Percentiles rank a stretch among this genome's conserved stretches.
Conservation (phyloP, 2,329 filamentous ascomycete genomes). For the Phialemonium atrogriseum region DNA sequence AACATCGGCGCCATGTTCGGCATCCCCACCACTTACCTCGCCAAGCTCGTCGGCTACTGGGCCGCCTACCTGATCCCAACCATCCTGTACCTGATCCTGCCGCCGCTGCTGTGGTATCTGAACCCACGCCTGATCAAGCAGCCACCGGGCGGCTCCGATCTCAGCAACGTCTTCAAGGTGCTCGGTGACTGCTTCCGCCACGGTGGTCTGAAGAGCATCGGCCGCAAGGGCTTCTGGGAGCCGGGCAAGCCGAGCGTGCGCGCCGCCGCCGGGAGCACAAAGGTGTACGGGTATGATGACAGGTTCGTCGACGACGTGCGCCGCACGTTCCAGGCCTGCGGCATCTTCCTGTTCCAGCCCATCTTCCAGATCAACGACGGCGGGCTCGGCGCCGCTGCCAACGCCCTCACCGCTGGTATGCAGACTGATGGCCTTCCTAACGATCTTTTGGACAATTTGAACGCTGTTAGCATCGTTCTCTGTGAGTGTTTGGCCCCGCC, state of each 20-base stretch:
- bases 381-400: slow-evolving; percentile 41
- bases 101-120: slow-evolving; percentile 32
- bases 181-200: slow-evolving; percentile 30
- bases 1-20: slow-evolving; percentile 45
- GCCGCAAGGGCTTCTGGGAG: slow-evolving; percentile 47
- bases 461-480: slow-evolving; percentile 38
- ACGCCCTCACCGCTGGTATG: slow-evolving; percentile 38
- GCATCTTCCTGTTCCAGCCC: slow-evolving; percentile 50
- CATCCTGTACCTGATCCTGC: slow-evolving; percentile 32
- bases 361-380: slow-evolving; percentile 35
- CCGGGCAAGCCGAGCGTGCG: slow-evolving; percentile 48
- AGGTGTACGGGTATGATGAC: slow-evolving; percentile 48
- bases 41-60: slow-evolving; percentile 44
- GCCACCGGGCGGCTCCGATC: slow-evolving; percentile 35
- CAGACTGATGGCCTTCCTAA: slow-evolving; percentile 41
- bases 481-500: too few relatives aligned
- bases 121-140: slow-evolving; percentile 32
- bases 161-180: slow-evolving; percentile 32
- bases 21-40: slow-evolving; percentile 42
- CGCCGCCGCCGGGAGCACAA: slow-evolving; percentile 28
- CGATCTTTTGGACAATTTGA: slow-evolving; percentile 41
- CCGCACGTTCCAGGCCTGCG: slow-evolving; percentile 49
- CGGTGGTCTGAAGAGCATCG: slow-evolving; percentile 28
- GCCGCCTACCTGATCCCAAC: slow-evolving; percentile 30
- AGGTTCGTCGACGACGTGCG: slow-evolving; percentile 58